phyloP scores from a whole-genome alignment of 2,329 filamentous ascomycete genomes.

The Calonectria pauciramosa region DNA sequence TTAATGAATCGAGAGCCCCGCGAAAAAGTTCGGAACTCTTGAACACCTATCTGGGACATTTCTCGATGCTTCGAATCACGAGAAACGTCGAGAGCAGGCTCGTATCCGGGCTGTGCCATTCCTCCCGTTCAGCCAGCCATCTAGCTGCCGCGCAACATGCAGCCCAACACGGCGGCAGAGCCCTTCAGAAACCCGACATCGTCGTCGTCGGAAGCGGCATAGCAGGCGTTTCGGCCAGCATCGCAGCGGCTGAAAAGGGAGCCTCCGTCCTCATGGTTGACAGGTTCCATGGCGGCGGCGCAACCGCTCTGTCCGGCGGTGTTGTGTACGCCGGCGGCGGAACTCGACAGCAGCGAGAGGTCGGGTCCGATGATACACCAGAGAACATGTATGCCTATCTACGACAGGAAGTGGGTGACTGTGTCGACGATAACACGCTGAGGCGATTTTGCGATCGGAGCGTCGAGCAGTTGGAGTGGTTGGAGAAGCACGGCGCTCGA shows the following conservation, averaged over 20 bases:
- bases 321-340: neutral
- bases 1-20: neutral
- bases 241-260: neutral
- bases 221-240: neutral
- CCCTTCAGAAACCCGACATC: neutral
- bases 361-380: neutral
- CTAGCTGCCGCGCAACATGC: neutral
- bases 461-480: neutral
- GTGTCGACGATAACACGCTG: neutral
- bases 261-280: neutral
- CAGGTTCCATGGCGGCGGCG: neutral
- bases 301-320: neutral
- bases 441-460: neutral
- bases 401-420: neutral
- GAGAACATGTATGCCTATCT: neutral
- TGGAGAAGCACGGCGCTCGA: constrained; percentile 10
- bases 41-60: neutral
- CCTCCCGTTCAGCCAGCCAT: neutral
- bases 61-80: neutral
- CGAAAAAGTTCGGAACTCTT: neutral
- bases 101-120: no score
- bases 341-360: neutral
- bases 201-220: neutral
- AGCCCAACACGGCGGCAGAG: neutral
- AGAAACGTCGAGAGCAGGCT: neutral